Conservation (phyloP, 2,329 filamentous ascomycete genomes). For the Madurella fahalii region DNA sequence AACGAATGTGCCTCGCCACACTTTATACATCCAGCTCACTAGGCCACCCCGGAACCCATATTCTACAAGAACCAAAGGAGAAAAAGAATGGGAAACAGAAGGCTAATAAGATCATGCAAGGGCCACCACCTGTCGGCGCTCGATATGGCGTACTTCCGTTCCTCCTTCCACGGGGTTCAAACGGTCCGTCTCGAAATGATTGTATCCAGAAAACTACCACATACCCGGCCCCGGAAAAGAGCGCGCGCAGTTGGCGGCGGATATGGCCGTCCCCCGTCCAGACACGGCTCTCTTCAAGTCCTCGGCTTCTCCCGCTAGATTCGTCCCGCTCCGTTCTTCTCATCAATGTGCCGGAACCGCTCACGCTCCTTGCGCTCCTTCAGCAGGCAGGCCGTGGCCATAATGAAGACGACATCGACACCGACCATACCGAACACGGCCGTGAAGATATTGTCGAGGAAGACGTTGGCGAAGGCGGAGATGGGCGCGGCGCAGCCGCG, state of each 20-base stretch:
- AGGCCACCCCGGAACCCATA: background rate
- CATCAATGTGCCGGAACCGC: slow-evolving; percentile 74
- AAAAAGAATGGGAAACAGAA: background rate
- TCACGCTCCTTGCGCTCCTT: slow-evolving; percentile 78
- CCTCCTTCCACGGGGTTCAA: background rate
- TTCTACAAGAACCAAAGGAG: background rate
- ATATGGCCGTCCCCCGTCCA: background rate
- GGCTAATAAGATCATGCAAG: slow-evolving; percentile 2
- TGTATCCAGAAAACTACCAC: no score
- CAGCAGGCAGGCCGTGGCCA: slow-evolving; percentile 69
- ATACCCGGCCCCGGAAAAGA: no score
- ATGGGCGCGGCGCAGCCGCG: slow-evolving; percentile 67
- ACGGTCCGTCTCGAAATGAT: no score
- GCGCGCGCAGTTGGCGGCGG: no score
- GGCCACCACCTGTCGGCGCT: background rate
- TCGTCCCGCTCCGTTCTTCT: slow-evolving; percentile 57
- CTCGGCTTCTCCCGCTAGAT: slow-evolving; percentile 5
- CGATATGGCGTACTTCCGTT: no score
- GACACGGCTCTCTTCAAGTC: background rate
- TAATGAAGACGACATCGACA: slow-evolving; percentile 62
- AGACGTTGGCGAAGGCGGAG: slow-evolving; percentile 63
- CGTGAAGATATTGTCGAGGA: slow-evolving; percentile 74
- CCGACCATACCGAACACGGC: slow-evolving; percentile 75
- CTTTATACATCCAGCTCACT: background rate
- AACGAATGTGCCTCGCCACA: no score